phyloP scores from a whole-genome alignment of 345 rosid species.

The Dipteronia dyeriana region DNA sequence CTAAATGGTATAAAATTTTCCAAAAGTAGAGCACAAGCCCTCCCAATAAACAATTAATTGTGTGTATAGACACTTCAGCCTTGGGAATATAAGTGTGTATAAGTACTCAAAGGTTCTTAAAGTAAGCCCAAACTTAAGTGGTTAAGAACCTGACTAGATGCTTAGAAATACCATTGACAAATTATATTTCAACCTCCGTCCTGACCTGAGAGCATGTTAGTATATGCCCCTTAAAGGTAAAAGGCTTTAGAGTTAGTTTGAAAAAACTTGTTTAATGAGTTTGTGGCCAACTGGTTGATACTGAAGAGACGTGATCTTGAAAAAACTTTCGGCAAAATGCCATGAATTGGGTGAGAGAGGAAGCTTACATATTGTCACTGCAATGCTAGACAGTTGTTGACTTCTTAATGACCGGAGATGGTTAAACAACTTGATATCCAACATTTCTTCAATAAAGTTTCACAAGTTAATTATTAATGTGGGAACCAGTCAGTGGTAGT shows the following conservation, averaged over 20 bases:
- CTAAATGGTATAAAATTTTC: not conserved
- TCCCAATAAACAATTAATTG: not conserved
- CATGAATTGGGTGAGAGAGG: not conserved
- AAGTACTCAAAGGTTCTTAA: not conserved
- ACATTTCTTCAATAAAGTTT: not conserved
- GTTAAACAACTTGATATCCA: not conserved
- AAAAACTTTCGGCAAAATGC: not conserved
- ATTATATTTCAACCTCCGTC: not conserved
- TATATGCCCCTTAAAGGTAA: not conserved
- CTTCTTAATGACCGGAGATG: not conserved
- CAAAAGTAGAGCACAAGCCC: conserved; percentile 8
- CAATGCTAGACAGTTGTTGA: not conserved
- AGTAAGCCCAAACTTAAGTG: not conserved
- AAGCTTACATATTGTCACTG: not conserved
- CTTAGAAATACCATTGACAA: not conserved
- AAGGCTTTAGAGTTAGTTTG: not conserved
- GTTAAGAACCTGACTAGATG: not conserved
- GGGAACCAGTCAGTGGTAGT: too few relatives aligned
- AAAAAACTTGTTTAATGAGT: not conserved
- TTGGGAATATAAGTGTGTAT: not conserved
- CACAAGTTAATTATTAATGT: too few relatives aligned
- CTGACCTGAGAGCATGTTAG: not conserved
- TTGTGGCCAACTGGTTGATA: not conserved
- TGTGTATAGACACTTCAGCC: not conserved
- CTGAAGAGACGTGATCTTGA: not conserved